Evolutionary conservation across 441 rosid species (phyloP), one percentile per base, ranked within the genome.

Genomic region (Capsella rubella): DNA sequence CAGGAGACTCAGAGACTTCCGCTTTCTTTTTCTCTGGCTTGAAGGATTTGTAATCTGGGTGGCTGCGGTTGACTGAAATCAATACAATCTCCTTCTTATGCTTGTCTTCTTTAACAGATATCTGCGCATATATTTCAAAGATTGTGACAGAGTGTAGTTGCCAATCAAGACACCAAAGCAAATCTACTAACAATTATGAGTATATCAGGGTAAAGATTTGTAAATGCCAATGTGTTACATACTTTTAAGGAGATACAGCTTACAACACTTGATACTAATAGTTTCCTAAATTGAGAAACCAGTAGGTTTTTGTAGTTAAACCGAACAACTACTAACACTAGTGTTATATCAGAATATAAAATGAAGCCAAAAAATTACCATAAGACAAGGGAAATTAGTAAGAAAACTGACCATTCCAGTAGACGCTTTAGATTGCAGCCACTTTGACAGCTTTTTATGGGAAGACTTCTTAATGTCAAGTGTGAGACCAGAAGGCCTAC

Each of bases 401-500:
- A 49, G 43, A 57, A 40, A 73, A 79, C 89, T 35, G 42, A 95
- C 99, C 90, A 95, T 80, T 79, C 97, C 97, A 9, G 84, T 8
- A 29, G 94, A 82, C 14, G 97, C 86, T 81, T 95, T 90, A 31
- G 95, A 88, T 76, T 90, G 99, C 64, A 95, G 82, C 99, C 98
- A 95, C 82, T 92, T 95, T 2, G 97, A 87, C 69, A 95, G 74
- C 83, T 95, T 95, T 92, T 90, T 95, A 85, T 88, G 82, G 15
- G 97, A 89, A 15, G 99, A 95, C 81, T 90, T 95, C 78, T 89
- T 92, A 72, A 89, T 87, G 83, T 95, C 97, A 57, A 95, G 85
- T 18, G 81, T 84, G 73, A 89, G 67, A 32, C 96, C 97, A 31
- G 91, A 58, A 52, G 99, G 96, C 78, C 99, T 88, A 75, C 97